These are phyloP conservation scores for Cordyceps cateniannulata DNA, from an alignment of 2,329 filamentous ascomycete species.

Conservation along the genomic window DNA sequence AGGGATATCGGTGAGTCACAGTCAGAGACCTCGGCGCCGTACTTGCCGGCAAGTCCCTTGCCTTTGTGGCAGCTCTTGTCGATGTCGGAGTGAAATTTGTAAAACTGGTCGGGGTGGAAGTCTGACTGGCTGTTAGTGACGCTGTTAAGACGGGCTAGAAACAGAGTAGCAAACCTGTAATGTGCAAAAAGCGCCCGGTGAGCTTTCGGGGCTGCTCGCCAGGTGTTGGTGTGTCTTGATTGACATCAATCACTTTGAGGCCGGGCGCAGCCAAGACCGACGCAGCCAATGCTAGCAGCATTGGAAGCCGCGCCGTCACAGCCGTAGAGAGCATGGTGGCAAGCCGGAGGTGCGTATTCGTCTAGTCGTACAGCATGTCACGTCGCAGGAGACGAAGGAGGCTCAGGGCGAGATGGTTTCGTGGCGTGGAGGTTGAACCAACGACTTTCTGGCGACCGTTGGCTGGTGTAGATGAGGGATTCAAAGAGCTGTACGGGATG, in stretches of 20 bases:
- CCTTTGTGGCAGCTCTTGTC: constrained; percentile 72
- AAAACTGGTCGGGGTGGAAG: constrained; percentile 85
- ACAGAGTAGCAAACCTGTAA: constrained; percentile 59
- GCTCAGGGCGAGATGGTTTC: not conserved
- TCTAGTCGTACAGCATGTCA: constrained; percentile 9
- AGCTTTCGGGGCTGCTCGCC: constrained; percentile 34
- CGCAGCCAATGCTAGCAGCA: constrained; percentile 4
- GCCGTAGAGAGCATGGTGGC: not conserved
- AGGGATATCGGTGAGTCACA: constrained; percentile 81
- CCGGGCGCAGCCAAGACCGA: not conserved
- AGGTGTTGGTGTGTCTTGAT: not conserved
- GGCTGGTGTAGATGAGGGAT: not conserved
- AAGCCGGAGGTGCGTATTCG: not conserved
- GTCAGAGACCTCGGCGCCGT: constrained; percentile 78
- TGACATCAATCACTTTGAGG: not conserved
- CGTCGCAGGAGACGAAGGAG: not conserved
- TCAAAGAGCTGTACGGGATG: not conserved
- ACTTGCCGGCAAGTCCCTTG: constrained; percentile 68
- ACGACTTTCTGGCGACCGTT: not conserved
- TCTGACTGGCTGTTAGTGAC: constrained; percentile 46
- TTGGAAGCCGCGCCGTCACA: not conserved
- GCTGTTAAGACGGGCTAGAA: not conserved
- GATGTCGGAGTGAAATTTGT: constrained; percentile 71
- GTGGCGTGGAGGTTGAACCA: not conserved
- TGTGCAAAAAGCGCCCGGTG: constrained; percentile 75